A percentile compares a stretch with the other conserved stretches of the same genome.
phyloP scores from a whole-genome alignment of 768 basidiomycete species.

The Suillus americanus region DNA sequence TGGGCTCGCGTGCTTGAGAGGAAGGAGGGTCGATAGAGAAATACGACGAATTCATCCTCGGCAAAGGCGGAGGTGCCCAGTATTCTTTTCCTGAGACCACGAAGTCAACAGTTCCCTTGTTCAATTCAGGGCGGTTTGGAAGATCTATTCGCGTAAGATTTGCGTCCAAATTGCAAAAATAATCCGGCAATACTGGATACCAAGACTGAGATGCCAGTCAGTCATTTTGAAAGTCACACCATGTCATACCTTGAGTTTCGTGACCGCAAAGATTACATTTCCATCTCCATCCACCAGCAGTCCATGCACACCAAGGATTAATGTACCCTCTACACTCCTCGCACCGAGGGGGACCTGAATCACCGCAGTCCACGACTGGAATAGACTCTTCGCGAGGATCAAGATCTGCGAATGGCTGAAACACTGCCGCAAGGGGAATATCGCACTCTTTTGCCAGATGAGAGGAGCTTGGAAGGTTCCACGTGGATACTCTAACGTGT shows the following conservation, averaged over 20 bases:
- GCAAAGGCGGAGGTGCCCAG: slow-evolving; percentile 74
- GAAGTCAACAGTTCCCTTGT: slow-evolving; percentile 91
- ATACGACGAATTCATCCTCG: slow-evolving; percentile 52
- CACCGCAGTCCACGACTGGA: slow-evolving; percentile 72
- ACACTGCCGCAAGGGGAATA: slow-evolving; percentile 79
- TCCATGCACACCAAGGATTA: slow-evolving; percentile 91
- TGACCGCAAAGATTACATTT: slow-evolving; percentile 88
- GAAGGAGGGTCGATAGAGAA: slow-evolving; percentile 49
- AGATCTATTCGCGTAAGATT: slow-evolving; percentile 81
- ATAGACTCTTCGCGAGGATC: slow-evolving; percentile 76
- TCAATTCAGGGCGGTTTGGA: slow-evolving; percentile 78
- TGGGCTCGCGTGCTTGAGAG: slow-evolving; percentile 50
- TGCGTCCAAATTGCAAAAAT: slow-evolving; percentile 82
- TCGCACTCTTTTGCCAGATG: slow-evolving; percentile 79
- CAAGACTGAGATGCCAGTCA: background rate
- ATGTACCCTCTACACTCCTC: slow-evolving; percentile 84
- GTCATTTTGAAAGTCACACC: slow-evolving; percentile 2
- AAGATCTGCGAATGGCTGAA: slow-evolving; percentile 90
- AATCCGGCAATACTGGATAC: slow-evolving; percentile 66
- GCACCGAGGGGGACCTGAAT: slow-evolving; percentile 80
- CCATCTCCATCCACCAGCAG: slow-evolving; percentile 82
- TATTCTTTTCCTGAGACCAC: slow-evolving; percentile 73
- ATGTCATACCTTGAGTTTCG: slow-evolving; percentile 70
- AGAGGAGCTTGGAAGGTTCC: slow-evolving; percentile 81
- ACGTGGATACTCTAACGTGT: slow-evolving; percentile 86